Percentiles rank a stretch among this genome's conserved stretches.
These are phyloP conservation scores for Lactifluus volemus DNA, from an alignment of 768 basidiomycete species.

Conservation along the genomic window DNA sequence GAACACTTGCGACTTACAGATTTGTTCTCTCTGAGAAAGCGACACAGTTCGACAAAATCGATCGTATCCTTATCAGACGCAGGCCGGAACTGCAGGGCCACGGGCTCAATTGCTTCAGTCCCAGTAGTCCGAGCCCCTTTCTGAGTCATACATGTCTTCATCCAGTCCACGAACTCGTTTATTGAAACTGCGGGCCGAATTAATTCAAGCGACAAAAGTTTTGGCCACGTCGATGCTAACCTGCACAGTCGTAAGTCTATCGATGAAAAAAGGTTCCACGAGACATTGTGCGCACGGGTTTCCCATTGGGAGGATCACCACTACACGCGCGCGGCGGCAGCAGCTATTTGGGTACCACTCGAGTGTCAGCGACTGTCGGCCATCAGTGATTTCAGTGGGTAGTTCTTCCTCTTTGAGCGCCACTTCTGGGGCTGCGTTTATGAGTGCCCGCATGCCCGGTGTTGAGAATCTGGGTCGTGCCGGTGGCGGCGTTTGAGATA, in stretches of 20 bases:
- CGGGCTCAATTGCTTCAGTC: background rate
- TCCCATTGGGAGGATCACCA: background rate
- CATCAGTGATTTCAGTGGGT: background rate
- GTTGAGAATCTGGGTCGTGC: background rate
- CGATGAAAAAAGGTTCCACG: too few species aligned
- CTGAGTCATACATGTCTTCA: background rate
- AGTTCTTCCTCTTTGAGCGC: background rate
- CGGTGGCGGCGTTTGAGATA: background rate
- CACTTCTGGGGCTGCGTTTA: background rate
- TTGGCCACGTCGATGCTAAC: background rate
- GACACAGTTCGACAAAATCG: background rate
- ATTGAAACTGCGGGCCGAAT: background rate
- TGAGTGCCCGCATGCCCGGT: background rate
- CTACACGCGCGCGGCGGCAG: background rate
- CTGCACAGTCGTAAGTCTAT: background rate
- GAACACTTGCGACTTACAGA: background rate
- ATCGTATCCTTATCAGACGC: background rate
- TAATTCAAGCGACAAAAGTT: background rate
- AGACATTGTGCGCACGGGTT: background rate
- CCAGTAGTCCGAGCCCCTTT: background rate
- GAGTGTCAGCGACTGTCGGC: background rate
- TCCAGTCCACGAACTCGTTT: constrained; percentile 1
- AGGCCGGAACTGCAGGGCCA: background rate
- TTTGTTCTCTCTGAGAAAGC: background rate
- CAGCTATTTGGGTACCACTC: background rate